phyloP scores from a whole-genome alignment of 257 asterid species.

The Cinchona pubescens region DNA sequence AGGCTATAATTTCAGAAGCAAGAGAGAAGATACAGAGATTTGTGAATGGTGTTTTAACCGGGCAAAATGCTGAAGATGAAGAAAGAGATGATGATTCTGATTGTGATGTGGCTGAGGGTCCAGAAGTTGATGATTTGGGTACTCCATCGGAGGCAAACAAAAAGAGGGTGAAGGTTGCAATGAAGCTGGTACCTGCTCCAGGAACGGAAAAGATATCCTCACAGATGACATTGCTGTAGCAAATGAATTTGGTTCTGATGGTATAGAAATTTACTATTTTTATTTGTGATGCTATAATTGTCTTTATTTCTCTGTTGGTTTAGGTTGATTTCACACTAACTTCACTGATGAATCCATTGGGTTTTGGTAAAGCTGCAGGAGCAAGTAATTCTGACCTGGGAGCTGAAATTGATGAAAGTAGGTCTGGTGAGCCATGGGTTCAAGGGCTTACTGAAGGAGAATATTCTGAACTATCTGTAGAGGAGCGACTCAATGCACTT shows the following conservation, averaged over 20 bases:
- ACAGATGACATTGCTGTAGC: slow-evolving; percentile 38
- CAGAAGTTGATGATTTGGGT: slow-evolving; percentile 76
- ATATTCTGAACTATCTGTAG: slow-evolving; percentile 85
- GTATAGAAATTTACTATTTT: slow-evolving; percentile 31
- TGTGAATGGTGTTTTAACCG: slow-evolving; percentile 73
- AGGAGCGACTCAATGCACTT: slow-evolving; percentile 95
- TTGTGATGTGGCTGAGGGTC: slow-evolving; percentile 76
- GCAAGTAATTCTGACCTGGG: slow-evolving; percentile 47
- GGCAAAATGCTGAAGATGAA: slow-evolving; percentile 84
- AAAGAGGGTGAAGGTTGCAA: slow-evolving; percentile 39
- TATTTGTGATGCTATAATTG: neutral
- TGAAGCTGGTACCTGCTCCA: slow-evolving; percentile 41
- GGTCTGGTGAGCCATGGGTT: slow-evolving; percentile 88
- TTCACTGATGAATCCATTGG: slow-evolving; percentile 21
- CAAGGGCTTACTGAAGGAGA: slow-evolving; percentile 97
- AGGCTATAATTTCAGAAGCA: slow-evolving; percentile 69
- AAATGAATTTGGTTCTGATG: slow-evolving; percentile 41
- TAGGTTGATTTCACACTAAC: neutral
- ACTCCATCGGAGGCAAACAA: slow-evolving; percentile 47
- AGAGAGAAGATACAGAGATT: slow-evolving; percentile 85
- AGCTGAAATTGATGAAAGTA: slow-evolving; percentile 86
- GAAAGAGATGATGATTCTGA: slow-evolving; percentile 96
- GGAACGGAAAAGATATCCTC: slow-evolving; percentile 44
- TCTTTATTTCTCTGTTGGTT: slow-evolving; percentile 5
- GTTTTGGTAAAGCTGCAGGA: slow-evolving; percentile 39